Conservation (phyloP, 1,139 yeast genomes). For the Scheffersomyces quercinus region DNA sequence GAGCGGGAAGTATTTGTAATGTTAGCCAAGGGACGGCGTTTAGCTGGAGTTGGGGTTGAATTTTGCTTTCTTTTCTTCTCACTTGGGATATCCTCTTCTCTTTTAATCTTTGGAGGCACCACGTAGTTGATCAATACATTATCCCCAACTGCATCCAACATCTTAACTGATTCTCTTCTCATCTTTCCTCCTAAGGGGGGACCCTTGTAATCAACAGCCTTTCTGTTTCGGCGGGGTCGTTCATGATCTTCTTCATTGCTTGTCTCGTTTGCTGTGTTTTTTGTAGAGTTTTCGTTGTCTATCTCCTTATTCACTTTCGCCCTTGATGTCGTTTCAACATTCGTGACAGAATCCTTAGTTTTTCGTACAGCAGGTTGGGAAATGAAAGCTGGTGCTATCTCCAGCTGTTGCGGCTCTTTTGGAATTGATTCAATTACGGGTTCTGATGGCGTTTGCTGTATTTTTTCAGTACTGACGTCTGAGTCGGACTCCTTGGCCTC, state of each 20-base stretch:
- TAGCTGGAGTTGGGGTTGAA: slow-evolving; percentile 1
- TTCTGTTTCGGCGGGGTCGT: slow-evolving; percentile 33
- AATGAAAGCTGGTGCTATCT: background rate
- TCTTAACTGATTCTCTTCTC: slow-evolving; percentile 64
- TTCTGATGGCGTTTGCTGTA: background rate
- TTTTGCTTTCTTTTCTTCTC: slow-evolving; percentile 2
- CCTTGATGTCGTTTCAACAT: slow-evolving; percentile 30
- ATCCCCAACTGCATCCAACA: slow-evolving; percentile 55
- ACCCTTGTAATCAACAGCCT: slow-evolving; percentile 63
- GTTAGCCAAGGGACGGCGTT: slow-evolving; percentile 22
- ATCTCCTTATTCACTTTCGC: slow-evolving; percentile 3
- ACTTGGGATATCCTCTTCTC: slow-evolving; percentile 5
- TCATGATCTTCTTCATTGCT: background rate
- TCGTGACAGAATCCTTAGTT: slow-evolving; percentile 9
- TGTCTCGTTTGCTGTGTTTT: slow-evolving; percentile 5
- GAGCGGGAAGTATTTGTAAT: slow-evolving; percentile 13
- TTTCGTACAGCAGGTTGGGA: background rate
- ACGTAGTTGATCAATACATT: slow-evolving; percentile 51
- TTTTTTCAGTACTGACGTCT: slow-evolving; percentile 5
- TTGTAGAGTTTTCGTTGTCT: slow-evolving; percentile 11
- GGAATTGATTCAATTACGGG: background rate
- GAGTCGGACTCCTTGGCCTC: slow-evolving; percentile 11
- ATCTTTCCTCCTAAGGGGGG: slow-evolving; percentile 69
- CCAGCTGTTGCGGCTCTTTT: background rate
- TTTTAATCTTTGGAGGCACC: slow-evolving; percentile 3